These are phyloP conservation scores for Myxozyma mucilagina DNA, from an alignment of 805 yeast species.

Conservation along the genomic window DNA sequence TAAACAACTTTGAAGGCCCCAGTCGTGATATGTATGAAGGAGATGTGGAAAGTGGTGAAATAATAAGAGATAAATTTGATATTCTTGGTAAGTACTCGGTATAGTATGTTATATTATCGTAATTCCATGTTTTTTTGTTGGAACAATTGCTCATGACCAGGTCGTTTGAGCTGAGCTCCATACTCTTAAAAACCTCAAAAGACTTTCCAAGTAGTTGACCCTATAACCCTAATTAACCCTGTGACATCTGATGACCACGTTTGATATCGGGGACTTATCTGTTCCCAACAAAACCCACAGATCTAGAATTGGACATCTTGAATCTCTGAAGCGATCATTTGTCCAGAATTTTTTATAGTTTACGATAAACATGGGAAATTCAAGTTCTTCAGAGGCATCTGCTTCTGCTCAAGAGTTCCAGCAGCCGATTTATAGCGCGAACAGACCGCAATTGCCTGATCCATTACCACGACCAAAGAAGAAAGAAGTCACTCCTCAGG, in stretches of 20 bases:
- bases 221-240: no score
- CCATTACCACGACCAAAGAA: conserved; percentile 3
- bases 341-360: neutral
- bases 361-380: conserved; percentile 1
- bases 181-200: neutral
- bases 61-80: conserved; percentile 9
- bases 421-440: neutral
- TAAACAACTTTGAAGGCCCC: conserved; percentile 11
- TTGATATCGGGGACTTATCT: neutral
- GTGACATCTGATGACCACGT: neutral
- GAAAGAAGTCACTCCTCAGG: conserved; percentile 8
- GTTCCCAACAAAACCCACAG: neutral
- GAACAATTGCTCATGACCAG: neutral
- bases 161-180: neutral
- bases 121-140: neutral
- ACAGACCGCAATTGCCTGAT: conserved; percentile 3
- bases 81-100: conserved; percentile 24
- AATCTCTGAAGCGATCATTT: neutral
- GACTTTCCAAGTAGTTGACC: no score
- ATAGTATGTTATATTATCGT: conserved; percentile 4
- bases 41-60: conserved; percentile 7
- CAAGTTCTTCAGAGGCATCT: neutral
- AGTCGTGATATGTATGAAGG: conserved; percentile 17
- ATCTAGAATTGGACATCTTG: no score
- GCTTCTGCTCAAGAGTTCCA: neutral